Conservation (phyloP, 805 yeast genomes). For the Kregervanrija pseudodelftensis region DNA sequence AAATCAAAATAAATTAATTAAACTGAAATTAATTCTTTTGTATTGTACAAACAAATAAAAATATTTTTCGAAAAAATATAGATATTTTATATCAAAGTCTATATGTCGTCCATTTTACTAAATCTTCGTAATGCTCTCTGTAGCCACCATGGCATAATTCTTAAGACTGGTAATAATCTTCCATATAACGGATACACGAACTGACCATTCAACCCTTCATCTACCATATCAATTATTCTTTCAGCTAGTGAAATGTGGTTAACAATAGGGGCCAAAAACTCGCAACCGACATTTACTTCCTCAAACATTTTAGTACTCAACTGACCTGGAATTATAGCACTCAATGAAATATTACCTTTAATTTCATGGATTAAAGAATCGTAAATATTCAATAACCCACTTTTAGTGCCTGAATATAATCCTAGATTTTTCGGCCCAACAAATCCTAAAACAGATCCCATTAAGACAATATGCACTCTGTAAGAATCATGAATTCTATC, state of each 20-base stretch:
- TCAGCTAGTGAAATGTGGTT: slow-evolving; percentile 32
- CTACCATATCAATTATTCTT: slow-evolving; percentile 27
- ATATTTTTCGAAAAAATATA: background rate
- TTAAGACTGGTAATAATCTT: slow-evolving; percentile 35
- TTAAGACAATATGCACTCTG: slow-evolving; percentile 33
- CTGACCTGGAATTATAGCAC: slow-evolving; percentile 46
- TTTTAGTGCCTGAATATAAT: slow-evolving; percentile 43
- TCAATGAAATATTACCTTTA: slow-evolving; percentile 24
- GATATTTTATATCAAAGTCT: background rate
- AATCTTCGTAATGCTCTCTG: slow-evolving; percentile 25
- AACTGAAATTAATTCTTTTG: background rate
- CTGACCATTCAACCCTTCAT: slow-evolving; percentile 34
- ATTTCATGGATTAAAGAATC: slow-evolving; percentile 40
- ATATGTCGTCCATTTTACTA: slow-evolving; percentile 26
- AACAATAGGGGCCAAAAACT: slow-evolving; percentile 43
- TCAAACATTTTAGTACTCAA: slow-evolving; percentile 40
- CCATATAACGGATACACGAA: slow-evolving; percentile 42
- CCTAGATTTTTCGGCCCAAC: slow-evolving; percentile 43
- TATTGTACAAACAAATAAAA: background rate
- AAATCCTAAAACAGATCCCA: slow-evolving; percentile 42
- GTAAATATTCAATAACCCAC: slow-evolving; percentile 36
- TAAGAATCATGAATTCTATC: background rate
- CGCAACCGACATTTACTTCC: slow-evolving; percentile 35
- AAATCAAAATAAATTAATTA: slow-evolving; percentile 12
- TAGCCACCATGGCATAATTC: slow-evolving; percentile 33